Evolutionary conservation across 306 rosid genomes (phyloP).

Genomic region (Arachis stenosperma): DNA sequence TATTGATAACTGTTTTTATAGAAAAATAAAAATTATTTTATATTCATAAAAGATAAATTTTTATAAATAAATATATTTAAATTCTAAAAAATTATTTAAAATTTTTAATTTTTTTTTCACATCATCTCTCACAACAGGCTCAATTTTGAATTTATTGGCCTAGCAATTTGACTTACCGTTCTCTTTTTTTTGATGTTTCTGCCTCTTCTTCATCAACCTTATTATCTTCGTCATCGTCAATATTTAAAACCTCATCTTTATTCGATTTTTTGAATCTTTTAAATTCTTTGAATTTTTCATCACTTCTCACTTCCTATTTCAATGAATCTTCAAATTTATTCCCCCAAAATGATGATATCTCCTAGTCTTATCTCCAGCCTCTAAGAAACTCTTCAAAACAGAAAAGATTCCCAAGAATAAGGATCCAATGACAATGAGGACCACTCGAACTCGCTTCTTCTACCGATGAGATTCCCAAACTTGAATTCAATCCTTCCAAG

Average conservation of each 20-base stretch:
- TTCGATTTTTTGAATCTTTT: conserved; percentile 59
- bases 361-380: conserved; percentile 92
- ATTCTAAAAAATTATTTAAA: no score
- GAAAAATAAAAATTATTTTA: no score
- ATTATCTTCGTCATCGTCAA: no score
- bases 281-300: neutral
- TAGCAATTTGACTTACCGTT: no score
- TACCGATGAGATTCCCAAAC: conserved; percentile 32
- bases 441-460: conserved; percentile 52
- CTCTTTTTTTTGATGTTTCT: no score
- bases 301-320: conserved; percentile 5
- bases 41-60: no score
- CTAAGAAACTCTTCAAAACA: conserved; percentile 64
- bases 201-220: no score
- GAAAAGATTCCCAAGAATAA: conserved; percentile 43
- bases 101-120: no score
- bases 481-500: conserved; percentile 48
- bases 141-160: no score
- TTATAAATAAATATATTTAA: no score
- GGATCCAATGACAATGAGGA: conserved; percentile 48
- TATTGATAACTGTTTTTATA: no score
- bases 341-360: conserved; percentile 64
- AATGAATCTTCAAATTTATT: neutral
- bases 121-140: no score
- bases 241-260: conserved; percentile 23